Evolutionary conservation across 306 rosid species (phyloP).

Genomic region (Sechiopsis laciniata): DNA sequence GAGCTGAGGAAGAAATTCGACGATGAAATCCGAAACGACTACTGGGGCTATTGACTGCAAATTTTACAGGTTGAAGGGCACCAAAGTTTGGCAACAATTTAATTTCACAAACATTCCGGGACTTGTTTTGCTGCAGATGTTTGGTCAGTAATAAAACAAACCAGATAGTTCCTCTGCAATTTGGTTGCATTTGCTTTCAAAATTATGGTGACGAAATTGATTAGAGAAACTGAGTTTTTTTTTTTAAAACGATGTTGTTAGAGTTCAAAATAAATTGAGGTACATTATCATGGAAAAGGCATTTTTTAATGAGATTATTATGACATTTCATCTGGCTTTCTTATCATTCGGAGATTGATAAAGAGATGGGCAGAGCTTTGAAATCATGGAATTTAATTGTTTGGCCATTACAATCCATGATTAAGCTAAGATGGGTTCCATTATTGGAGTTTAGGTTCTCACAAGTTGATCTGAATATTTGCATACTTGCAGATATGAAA

Average conservation of each 20-base stretch:
- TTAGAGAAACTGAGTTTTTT: constrained; percentile 7
- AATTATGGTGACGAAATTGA: constrained; percentile 21
- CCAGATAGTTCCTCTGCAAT: constrained; percentile 38
- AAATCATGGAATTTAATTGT: too few species aligned
- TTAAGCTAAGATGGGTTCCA: too few species aligned
- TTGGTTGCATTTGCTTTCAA: constrained; percentile 30
- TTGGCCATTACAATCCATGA: too few species aligned
- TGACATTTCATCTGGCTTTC: too few species aligned
- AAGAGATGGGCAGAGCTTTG: too few species aligned
- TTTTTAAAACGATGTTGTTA: background rate
- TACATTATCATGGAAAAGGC: constrained; percentile 11
- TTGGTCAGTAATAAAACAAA: constrained; percentile 47
- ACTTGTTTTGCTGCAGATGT: constrained; percentile 31
- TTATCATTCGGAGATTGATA: too few species aligned
- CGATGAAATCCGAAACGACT: constrained; percentile 81
- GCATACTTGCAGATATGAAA: too few species aligned
- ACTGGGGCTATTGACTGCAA: constrained; percentile 73
- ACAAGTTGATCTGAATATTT: too few species aligned
- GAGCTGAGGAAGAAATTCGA: constrained; percentile 89
- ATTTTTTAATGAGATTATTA: too few species aligned
- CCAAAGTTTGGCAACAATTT: constrained; percentile 16
- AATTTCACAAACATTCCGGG: constrained; percentile 33
- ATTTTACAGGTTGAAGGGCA: background rate
- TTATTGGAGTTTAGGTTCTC: too few species aligned
- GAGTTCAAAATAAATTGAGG: constrained; percentile 6